A percentile compares a stretch with the other conserved stretches of the same genome.
Conservation (phyloP, 2,329 filamentous ascomycete species). For the Diplodia corticola region DNA sequence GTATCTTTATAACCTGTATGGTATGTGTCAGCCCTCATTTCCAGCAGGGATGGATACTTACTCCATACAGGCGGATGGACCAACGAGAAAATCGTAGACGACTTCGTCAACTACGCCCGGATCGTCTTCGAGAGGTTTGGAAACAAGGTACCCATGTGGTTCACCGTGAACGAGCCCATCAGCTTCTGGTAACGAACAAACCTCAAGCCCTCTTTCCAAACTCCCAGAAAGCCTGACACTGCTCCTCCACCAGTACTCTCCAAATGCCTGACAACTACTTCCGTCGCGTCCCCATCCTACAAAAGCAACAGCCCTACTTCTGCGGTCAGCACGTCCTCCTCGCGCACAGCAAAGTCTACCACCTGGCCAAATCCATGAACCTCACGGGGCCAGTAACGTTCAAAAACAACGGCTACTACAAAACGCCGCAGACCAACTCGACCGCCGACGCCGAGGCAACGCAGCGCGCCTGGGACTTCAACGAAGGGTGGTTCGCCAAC, state of each 20-base stretch:
- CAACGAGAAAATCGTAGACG: conserved; percentile 31
- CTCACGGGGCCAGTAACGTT: conserved; percentile 38
- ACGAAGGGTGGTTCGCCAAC: conserved; percentile 44
- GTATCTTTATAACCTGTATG: conserved; percentile 40
- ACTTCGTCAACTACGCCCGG: conserved; percentile 45
- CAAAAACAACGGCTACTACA: conserved; percentile 43
- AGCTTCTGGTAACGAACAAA: conserved; percentile 30
- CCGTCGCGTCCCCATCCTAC: conserved; percentile 38
- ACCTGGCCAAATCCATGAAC: conserved; percentile 47
- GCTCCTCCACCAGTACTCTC: neutral
- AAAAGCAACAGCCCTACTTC: conserved; percentile 34
- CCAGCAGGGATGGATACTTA: neutral
- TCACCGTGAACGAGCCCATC: conserved; percentile 47
- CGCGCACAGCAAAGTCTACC: conserved; percentile 41
- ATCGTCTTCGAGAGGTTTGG: conserved; percentile 43
- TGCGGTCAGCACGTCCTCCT: conserved; percentile 43
- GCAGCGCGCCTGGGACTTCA: conserved; percentile 41
- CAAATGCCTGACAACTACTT: conserved; percentile 34
- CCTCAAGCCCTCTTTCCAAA: neutral
- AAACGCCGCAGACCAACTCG: conserved; percentile 39
- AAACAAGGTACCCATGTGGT: conserved; percentile 42
- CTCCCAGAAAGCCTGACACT: neutral
- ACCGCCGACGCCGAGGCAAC: conserved; percentile 37
- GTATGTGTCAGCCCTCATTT: neutral
- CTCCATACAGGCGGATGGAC: conserved; percentile 35